phyloP scores from a whole-genome alignment of 2,329 filamentous ascomycete genomes.

The Diaporthe destruens region DNA sequence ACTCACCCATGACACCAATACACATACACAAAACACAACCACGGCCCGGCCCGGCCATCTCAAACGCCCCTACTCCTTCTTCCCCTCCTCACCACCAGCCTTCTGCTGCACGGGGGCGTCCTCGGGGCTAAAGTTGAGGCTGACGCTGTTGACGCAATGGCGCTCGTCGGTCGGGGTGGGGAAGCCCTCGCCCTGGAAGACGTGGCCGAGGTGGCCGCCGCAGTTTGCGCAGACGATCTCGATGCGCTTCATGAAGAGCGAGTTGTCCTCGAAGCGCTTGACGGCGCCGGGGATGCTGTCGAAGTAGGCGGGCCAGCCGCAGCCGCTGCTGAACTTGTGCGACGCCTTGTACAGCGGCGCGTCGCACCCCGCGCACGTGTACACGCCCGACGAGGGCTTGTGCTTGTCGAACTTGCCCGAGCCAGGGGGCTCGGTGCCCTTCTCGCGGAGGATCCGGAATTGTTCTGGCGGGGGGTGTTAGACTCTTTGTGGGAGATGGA shows the following conservation, averaged over 20 bases:
- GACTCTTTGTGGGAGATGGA: not conserved
- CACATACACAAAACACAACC: not conserved
- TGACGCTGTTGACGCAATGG: slow-evolving; percentile 96
- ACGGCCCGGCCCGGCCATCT: too few relatives aligned
- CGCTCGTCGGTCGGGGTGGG: slow-evolving; percentile 91
- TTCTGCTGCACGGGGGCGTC: slow-evolving; percentile 64
- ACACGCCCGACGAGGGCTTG: slow-evolving; percentile 79
- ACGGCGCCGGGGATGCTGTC: slow-evolving; percentile 95
- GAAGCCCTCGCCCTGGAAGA: slow-evolving; percentile 91
- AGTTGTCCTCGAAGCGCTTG: slow-evolving; percentile 80
- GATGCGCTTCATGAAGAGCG: slow-evolving; percentile 85
- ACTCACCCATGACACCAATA: not conserved
- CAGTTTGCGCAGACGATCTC: slow-evolving; percentile 97
- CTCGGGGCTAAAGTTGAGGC: slow-evolving; percentile 81
- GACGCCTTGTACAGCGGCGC: slow-evolving; percentile 91
- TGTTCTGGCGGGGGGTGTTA: slow-evolving; percentile 73
- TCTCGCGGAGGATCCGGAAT: slow-evolving; percentile 91
- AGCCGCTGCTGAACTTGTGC: slow-evolving; percentile 96
- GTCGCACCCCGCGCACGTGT: slow-evolving; percentile 87
- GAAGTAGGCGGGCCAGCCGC: slow-evolving; percentile 98
- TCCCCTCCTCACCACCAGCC: slow-evolving; percentile 56
- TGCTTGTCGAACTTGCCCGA: slow-evolving; percentile 91
- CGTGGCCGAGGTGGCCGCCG: slow-evolving; percentile 90
- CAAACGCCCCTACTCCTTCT: slow-evolving; percentile 29
- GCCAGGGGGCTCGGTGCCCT: slow-evolving; percentile 87